Conservation (phyloP, 345 rosid genomes). For the Aegle marmelos region DNA sequence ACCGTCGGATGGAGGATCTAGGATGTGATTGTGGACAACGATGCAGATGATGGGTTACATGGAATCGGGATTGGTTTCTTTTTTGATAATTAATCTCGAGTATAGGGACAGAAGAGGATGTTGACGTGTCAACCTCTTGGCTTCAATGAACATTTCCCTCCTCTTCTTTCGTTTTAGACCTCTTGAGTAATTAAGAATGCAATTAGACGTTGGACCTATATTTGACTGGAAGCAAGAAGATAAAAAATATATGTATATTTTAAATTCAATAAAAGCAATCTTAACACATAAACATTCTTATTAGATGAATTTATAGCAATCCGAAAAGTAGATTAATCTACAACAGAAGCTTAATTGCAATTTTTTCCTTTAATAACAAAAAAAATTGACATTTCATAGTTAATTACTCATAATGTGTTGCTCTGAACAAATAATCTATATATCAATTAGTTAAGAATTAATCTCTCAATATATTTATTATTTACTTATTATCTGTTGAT, state of each 20-base stretch:
- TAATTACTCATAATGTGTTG: no score
- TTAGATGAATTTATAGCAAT: no score
- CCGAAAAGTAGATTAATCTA: no score
- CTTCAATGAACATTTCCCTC: not conserved
- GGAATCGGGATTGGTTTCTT: not conserved
- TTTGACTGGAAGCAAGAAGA: not conserved
- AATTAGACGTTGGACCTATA: not conserved
- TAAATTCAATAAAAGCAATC: not conserved
- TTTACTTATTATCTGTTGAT: accelerated
- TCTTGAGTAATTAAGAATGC: not conserved
- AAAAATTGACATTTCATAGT: no score
- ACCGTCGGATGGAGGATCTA: not conserved
- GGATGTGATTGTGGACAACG: not conserved
- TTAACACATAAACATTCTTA: not conserved
- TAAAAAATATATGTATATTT: not conserved
- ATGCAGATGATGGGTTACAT: no score
- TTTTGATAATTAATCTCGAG: not conserved
- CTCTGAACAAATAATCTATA: no score
- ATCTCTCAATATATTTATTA: no score
- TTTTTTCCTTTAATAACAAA: no score
- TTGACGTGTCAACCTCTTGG: slow-evolving; percentile 1
- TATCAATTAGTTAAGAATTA: not conserved
- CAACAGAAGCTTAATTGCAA: no score
- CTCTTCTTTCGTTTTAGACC: not conserved
- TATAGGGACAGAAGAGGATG: not conserved